Evolutionary conservation across 2,329 filamentous ascomycete species (phyloP), one percentile per base, ranked within the genome.

Genomic region (Thielaviopsis musarum): DNA sequence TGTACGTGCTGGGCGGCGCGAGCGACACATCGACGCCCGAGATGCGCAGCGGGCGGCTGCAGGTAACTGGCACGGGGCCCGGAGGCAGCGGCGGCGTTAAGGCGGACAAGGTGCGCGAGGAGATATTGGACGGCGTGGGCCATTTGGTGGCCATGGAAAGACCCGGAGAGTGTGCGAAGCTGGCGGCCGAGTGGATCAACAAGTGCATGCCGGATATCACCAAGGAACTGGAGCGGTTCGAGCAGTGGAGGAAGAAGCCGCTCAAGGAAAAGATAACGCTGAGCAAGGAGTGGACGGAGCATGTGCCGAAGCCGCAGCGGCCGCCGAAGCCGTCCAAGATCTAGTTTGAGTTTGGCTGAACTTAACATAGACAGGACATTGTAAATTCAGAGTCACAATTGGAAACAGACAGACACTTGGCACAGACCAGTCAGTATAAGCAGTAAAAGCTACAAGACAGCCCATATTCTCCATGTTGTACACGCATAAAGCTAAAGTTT

Each of bases 71-170:
- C 1, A 70, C 72, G 0, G 86, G 82, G 0, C 70, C 79, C 0
- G 84, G 86, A 6, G 87, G 88, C 1, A 85, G 82, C 64, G 80
- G 88, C 19, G 79, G 85, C 54, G 74, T 69, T 3, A 70, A 71
- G n/a, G 77, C 78, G 13, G 88, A 86, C 0, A 75, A 82, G 53
- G 90, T 95, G 1, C 76, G 75, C 59, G 77, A 83, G 64, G 77
- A 87, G 5, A 74, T 81, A 17, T 70, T 93, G 7, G 72, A 84
- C 28, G 78, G 77, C 0, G 75, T 77, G 5, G 89, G 91, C 0
- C 91, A 97, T 70, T 70, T 96, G 51, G 80, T 96, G 28, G 85
- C 91, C 0, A 87, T 95, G 80, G 90, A 95, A 70, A 78, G 80
- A 48, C 86, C 87, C 0, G 73, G 66, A 1, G 75, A 80, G 66